Base-by-base conservation (phyloP, 2,329 filamentous ascomycete genomes). In the Pseudogymnoascus sp. region DNA sequence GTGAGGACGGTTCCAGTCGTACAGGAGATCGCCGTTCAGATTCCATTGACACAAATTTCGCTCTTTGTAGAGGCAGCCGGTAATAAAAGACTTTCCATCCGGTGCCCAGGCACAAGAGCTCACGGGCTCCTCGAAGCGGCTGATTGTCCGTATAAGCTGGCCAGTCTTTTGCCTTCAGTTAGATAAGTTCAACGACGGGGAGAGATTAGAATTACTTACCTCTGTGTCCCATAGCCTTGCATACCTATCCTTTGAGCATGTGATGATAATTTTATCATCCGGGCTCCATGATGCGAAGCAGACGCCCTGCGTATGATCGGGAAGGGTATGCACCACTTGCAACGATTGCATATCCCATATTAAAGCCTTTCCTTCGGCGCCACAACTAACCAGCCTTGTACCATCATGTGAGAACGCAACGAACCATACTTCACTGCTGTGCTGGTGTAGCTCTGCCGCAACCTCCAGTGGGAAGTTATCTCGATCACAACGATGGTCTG, bases 331-430 rank as follows among this genome's bases (percentile, higher is more conserved):
- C 3, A 89, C 70, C 6, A 89, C 77, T 14, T 83, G 77, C 71
- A 93, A 96, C 0, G 83, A 83, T 1, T 79, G 79, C 0, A 90
- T 88, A 62, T 96, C 88, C 78, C 95, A 97, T 63, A 99, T 89
- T 62, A 91, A 81, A 58, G 96, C 88, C 6, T 83, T 81, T 28
- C 84, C 85, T 65, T 91, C 89, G 69, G 84, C 84, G 59, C 93
- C 91, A 64, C 91, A 90, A 37, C 90, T 93, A 1, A 93, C 95
- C 63, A 99, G 77, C 69, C 84, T 89, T 21, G 82, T 84, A 14
- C 95, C 95, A 69, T 96, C 88, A 65, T 96, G 88, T 4, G 93
- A 97, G 74, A 96, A 99, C 60, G 88, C 84, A 9, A 97, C 81
- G 71, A 91, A 90, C 93, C 93, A 99, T 11, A 97, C 89, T 75